These are phyloP conservation scores for Terfezia claveryi DNA, from an alignment of 495 filamentous ascomycete genomes.

Conservation along the genomic window DNA sequence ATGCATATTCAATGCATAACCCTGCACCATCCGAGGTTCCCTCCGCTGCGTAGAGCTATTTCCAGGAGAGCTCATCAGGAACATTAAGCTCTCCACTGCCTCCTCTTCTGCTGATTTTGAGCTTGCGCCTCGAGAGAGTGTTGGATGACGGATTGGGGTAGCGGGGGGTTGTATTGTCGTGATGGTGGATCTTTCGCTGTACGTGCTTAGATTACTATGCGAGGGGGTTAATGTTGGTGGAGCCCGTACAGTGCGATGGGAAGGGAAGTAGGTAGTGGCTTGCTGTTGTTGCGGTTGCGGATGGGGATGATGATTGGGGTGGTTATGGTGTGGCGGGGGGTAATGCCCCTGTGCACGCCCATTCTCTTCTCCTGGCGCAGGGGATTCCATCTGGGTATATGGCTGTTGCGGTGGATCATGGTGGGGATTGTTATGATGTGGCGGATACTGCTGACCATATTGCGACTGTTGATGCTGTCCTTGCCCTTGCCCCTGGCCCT, in stretches of 20 bases:
- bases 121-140: conserved; percentile 12
- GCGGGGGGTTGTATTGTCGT: conserved; percentile 11
- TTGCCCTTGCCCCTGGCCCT: not conserved
- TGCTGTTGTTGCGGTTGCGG: conserved; percentile 5
- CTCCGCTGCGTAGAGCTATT: conserved; percentile 21
- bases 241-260: conserved; percentile 3
- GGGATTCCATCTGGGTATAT: not conserved
- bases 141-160: conserved; percentile 7
- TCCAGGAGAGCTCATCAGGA: conserved; percentile 40
- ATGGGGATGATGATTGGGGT: conserved; percentile 14
- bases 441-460: conserved; percentile 14
- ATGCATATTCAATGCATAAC: not conserved
- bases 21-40: not conserved
- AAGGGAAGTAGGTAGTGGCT: conserved; percentile 2
- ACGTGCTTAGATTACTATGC: conserved; percentile 14
- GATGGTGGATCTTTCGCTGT: conserved; percentile 17
- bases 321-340: conserved; percentile 18
- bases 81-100: conserved; percentile 45
- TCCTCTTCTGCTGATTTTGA: conserved; percentile 40
- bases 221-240: conserved; percentile 9
- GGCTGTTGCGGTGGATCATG: conserved; percentile 5
- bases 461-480: conserved; percentile 5
- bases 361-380: not conserved
- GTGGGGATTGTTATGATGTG: conserved; percentile 1
- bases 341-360: conserved; percentile 9